These are phyloP conservation scores for Lentinula aciculospora DNA, from an alignment of 768 basidiomycete species.

Conservation along the genomic window DNA sequence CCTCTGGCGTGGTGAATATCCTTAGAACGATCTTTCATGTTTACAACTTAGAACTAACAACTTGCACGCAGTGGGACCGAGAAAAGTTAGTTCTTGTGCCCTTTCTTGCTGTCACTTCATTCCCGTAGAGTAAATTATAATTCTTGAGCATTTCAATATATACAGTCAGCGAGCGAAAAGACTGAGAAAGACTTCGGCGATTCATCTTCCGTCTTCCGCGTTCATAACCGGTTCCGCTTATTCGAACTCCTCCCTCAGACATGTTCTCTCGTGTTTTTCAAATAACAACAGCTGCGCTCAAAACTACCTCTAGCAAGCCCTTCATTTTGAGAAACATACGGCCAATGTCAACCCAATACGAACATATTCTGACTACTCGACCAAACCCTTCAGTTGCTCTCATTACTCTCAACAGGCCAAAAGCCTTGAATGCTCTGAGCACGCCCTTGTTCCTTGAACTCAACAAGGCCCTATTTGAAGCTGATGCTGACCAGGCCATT, in stretches of 20 bases:
- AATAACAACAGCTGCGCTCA: slow-evolving; percentile 6
- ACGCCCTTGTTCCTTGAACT: slow-evolving; percentile 78
- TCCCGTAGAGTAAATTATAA: slow-evolving; percentile 13
- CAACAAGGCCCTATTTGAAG: slow-evolving; percentile 66
- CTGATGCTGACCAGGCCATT: slow-evolving; percentile 64
- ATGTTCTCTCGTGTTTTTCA: slow-evolving; percentile 7
- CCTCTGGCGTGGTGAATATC: slow-evolving; percentile 10
- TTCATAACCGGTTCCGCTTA: background rate
- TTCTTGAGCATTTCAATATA: no score
- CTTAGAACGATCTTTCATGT: background rate
- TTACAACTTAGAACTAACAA: background rate
- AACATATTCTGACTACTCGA: slow-evolving; percentile 62
- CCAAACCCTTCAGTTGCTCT: slow-evolving; percentile 69
- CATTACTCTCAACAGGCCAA: slow-evolving; percentile 85
- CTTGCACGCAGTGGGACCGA: slow-evolving; percentile 47
- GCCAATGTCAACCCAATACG: slow-evolving; percentile 55
- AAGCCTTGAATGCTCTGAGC: slow-evolving; percentile 84
- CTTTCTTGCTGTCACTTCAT: slow-evolving; percentile 30
- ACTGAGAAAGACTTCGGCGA: background rate
- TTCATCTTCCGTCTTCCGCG: background rate
- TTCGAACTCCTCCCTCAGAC: background rate
- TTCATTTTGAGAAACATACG: slow-evolving; percentile 18
- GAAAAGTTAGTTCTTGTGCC: slow-evolving; percentile 49
- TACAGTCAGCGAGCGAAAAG: no score
- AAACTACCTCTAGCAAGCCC: background rate